A percentile compares a stretch with the other conserved stretches of the same genome.
Conservation (phyloP, 345 rosid species). For the Jatropha curcas region DNA sequence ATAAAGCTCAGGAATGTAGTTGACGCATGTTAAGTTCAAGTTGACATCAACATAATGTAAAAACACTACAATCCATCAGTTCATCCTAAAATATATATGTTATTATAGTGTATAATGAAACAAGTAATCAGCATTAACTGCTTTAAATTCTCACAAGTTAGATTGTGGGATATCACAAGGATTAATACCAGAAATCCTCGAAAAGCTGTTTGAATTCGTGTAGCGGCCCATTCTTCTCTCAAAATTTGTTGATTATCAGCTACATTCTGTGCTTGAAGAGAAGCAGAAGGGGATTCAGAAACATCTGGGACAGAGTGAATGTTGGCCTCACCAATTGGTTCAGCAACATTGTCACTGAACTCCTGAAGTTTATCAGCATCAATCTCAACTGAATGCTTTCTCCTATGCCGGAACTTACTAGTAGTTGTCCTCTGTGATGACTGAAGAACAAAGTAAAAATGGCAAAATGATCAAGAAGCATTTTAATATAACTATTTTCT, state of each 20-base stretch:
- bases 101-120: too few relatives aligned
- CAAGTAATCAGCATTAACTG: neutral
- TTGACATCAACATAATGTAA: neutral
- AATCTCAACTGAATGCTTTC: slow-evolving; percentile 64
- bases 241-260: slow-evolving; percentile 39
- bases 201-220: slow-evolving; percentile 84
- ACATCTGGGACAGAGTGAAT: slow-evolving; percentile 36
- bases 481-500: neutral
- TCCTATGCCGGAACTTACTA: slow-evolving; percentile 58
- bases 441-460: slow-evolving; percentile 11
- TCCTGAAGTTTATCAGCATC: slow-evolving; percentile 55
- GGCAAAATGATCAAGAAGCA: neutral
- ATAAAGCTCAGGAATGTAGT: neutral
- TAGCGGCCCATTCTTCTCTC: slow-evolving; percentile 73
- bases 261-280: slow-evolving; percentile 49
- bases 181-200: slow-evolving; percentile 87
- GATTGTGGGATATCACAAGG: slow-evolving; percentile 2
- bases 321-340: slow-evolving; percentile 38
- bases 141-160: neutral
- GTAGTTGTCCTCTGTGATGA: slow-evolving; percentile 44
- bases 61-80: neutral
- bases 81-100: neutral
- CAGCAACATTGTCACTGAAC: slow-evolving; percentile 35
- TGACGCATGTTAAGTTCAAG: neutral
- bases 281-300: slow-evolving; percentile 52